A percentile compares a stretch with the other conserved stretches of the same genome.
phyloP scores from a whole-genome alignment of 805 yeast genomes.

The Scheffersomyces coipomensis region DNA sequence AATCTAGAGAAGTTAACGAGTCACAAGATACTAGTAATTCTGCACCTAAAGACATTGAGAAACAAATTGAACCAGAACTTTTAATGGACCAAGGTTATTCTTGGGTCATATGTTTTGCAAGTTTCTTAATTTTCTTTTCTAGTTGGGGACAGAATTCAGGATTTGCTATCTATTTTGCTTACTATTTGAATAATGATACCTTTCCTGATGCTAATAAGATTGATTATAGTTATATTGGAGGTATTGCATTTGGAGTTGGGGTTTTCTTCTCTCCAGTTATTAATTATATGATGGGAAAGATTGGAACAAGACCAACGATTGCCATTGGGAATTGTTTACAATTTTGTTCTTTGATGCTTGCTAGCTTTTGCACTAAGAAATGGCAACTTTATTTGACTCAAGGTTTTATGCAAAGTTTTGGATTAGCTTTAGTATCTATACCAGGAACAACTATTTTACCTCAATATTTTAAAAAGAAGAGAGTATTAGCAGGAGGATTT shows the following conservation, averaged over 20 bases:
- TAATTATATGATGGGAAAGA: constrained; percentile 41
- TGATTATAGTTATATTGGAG: constrained; percentile 69
- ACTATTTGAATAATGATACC: constrained; percentile 48
- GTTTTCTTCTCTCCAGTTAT: constrained; percentile 51
- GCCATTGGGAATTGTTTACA: constrained; percentile 49
- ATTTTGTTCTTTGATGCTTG: constrained; percentile 56
- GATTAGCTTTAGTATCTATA: constrained; percentile 54
- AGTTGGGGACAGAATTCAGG: constrained; percentile 78
- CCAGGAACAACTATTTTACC: constrained; percentile 64
- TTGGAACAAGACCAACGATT: constrained; percentile 43
- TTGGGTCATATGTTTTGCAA: constrained; percentile 58
- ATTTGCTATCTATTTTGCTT: constrained; percentile 61
- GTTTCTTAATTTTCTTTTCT: constrained; percentile 49
- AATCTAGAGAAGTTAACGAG: background rate
- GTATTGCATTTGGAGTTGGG: constrained; percentile 60
- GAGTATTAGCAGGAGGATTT: constrained; percentile 54
- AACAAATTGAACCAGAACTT: background rate
- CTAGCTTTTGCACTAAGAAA: constrained; percentile 53
- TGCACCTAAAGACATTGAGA: background rate
- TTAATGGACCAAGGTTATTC: constrained; percentile 63
- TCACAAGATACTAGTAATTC: background rate
- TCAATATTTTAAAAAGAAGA: constrained; percentile 65
- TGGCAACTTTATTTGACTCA: constrained; percentile 73
- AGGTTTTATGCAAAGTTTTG: constrained; percentile 62
- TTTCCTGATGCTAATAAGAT: constrained; percentile 55